These are phyloP conservation scores for Phytopythium litorale DNA, from an alignment of 352 stramenopile species.

Conservation along the genomic window DNA sequence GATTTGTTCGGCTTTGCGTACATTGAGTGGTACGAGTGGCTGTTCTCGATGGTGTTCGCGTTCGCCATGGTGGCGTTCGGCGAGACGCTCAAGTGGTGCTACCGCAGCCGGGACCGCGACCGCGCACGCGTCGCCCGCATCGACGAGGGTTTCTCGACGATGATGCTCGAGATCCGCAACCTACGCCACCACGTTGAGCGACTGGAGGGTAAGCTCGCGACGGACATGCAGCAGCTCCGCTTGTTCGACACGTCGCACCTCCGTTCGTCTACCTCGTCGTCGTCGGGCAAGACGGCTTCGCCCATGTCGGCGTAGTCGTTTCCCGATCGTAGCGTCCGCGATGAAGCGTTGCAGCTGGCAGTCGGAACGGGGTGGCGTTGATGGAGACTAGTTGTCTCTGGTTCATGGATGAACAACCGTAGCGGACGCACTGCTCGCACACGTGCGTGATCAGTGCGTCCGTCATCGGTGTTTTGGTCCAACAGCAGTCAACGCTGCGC, in stretches of 20 bases:
- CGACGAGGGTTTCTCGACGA: constrained; percentile 34
- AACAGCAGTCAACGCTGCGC: neutral
- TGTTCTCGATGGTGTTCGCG: constrained; percentile 64
- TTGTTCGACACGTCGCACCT: constrained; percentile 15
- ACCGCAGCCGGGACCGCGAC: constrained; percentile 54
- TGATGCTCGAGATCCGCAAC: constrained; percentile 58
- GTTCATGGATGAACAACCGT: neutral
- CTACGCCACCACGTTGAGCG: constrained; percentile 53
- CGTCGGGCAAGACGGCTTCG: constrained; percentile 25
- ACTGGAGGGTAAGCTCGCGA: constrained; percentile 54
- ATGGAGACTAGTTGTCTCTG: neutral
- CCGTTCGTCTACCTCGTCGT: constrained; percentile 55
- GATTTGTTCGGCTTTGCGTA: constrained; percentile 65
- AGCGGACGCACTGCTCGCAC: neutral
- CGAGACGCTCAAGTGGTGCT: constrained; percentile 64
- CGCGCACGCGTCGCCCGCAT: constrained; percentile 29
- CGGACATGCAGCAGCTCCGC: constrained; percentile 40
- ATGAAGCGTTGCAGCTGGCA: neutral
- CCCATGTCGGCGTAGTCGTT: constrained; percentile 1
- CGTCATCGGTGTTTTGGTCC: constrained; percentile 1
- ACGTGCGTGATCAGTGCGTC: neutral
- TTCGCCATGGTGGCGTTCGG: constrained; percentile 66
- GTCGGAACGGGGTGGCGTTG: neutral
- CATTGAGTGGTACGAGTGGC: constrained; percentile 74
- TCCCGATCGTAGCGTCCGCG: neutral